Conservation (phyloP, 2,329 filamentous ascomycete genomes). For the Exophiala sp. region DNA sequence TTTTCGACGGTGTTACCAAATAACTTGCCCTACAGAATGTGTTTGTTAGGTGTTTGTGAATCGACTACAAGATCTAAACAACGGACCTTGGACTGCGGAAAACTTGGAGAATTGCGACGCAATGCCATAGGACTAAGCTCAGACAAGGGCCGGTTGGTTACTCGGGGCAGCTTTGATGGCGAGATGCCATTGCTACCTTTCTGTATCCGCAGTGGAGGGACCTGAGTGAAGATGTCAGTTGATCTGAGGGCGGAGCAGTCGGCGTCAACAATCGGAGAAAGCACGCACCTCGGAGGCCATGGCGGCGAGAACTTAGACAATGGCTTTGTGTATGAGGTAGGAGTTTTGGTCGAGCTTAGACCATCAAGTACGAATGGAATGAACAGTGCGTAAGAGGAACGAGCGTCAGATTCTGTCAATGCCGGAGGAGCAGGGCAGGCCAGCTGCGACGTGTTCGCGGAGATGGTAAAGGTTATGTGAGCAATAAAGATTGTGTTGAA, state of each 20-base stretch:
- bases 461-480: constrained; percentile 9
- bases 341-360: constrained; percentile 22
- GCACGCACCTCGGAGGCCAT: constrained; percentile 28
- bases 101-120: constrained; percentile 88
- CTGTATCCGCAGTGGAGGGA: constrained; percentile 33
- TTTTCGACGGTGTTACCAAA: constrained; percentile 62
- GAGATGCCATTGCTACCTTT: constrained; percentile 43
- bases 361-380: constrained; percentile 19
- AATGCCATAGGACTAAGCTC: constrained; percentile 84
- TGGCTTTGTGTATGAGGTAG: constrained; percentile 20
- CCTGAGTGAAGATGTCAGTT: constrained; percentile 20
- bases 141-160: constrained; percentile 69
- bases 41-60: constrained; percentile 7
- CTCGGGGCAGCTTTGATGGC: constrained; percentile 60
- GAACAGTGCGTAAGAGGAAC: constrained; percentile 19
- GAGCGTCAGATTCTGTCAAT: constrained; percentile 10
- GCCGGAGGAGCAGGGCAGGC: constrained; percentile 21
- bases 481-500: constrained; percentile 13
- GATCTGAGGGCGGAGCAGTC: background rate
- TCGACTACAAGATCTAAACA: constrained; percentile 1
- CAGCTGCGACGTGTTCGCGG: constrained; percentile 20
- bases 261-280: constrained; percentile 12
- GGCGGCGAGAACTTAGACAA: constrained; percentile 18
- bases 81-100: constrained; percentile 72
- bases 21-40: constrained; percentile 33